A percentile compares a stretch with the other conserved stretches of the same genome.
These are phyloP conservation scores for Aspergillus heteromorphus DNA, from an alignment of 495 filamentous ascomycete species.

Conservation along the genomic window DNA sequence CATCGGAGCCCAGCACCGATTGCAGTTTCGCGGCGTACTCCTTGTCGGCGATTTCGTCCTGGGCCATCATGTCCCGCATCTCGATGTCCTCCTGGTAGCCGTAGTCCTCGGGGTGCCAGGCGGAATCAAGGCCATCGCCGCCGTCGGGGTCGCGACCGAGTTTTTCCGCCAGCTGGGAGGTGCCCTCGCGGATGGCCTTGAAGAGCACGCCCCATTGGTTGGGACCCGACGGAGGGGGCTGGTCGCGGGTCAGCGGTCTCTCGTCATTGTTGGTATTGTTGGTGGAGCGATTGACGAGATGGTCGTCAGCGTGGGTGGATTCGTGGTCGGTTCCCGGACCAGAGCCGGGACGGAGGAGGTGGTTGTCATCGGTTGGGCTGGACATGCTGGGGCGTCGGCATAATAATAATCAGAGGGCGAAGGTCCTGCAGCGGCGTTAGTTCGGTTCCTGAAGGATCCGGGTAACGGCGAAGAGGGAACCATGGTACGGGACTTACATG, in stretches of 20 bases:
- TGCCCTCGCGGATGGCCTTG: not conserved
- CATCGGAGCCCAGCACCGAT: not conserved
- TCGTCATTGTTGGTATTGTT: not conserved
- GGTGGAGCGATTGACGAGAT: not conserved
- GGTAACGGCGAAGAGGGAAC: not conserved
- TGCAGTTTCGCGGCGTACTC: not conserved
- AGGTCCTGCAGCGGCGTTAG: not conserved
- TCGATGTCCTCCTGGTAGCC: constrained; percentile 1
- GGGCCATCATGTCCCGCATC: not conserved
- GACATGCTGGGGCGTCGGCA: not conserved
- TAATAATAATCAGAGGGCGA: not conserved
- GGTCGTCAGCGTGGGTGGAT: not conserved
- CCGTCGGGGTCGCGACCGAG: not conserved
- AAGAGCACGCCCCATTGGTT: not conserved
- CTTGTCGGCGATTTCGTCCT: not conserved
- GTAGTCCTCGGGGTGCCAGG: not conserved
- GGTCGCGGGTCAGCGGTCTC: not conserved
- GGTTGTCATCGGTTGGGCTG: not conserved
- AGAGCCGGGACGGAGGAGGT: not conserved
- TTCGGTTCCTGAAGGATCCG: not conserved
- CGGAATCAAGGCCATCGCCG: not conserved
- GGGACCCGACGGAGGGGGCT: not conserved
- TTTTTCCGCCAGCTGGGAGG: not conserved
- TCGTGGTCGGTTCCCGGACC: not conserved
- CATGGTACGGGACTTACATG: not conserved